Conservation (phyloP, 768 basidiomycete genomes). For the Tulasnella sp. region DNA sequence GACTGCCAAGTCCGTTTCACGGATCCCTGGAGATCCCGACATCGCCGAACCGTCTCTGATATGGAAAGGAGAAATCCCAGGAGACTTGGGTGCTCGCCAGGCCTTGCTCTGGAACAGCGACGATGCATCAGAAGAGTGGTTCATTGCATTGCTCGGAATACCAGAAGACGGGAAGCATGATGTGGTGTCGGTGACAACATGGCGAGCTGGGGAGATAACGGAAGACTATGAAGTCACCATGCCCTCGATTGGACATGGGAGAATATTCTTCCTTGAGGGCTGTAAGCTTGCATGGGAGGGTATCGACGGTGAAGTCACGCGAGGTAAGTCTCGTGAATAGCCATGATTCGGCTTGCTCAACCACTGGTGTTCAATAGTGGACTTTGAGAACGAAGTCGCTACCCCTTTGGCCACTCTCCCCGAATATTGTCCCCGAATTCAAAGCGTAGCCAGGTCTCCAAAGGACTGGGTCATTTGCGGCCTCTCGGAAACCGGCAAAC, state of each 20-base stretch:
- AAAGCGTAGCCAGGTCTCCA: conserved; percentile 32
- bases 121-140: conserved; percentile 25
- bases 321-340: conserved; percentile 31
- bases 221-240: conserved; percentile 20
- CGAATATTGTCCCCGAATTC: conserved; percentile 55
- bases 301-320: conserved; percentile 33
- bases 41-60: conserved; percentile 36
- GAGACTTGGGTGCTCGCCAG: conserved; percentile 26
- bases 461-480: conserved; percentile 52
- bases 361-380: conserved; percentile 26
- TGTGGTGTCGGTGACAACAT: conserved; percentile 21
- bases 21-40: conserved; percentile 34
- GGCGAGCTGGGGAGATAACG: conserved; percentile 16
- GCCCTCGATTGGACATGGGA: conserved; percentile 29
- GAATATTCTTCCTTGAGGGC: conserved; percentile 30
- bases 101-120: conserved; percentile 26
- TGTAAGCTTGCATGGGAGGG: conserved; percentile 32
- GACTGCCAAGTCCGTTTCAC: conserved; percentile 47
- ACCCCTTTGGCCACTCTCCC: conserved; percentile 46
- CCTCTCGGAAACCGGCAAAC: conserved; percentile 59
- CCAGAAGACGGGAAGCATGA: conserved; percentile 29
- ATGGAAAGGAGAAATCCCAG: conserved; percentile 28
- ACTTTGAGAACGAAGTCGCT: conserved; percentile 33
- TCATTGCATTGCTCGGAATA: conserved; percentile 30
- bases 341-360: background rate